A percentile compares a stretch with the other conserved stretches of the same genome.
Conservation (phyloP, 306 rosid species). For the Albizia julibrissin region DNA sequence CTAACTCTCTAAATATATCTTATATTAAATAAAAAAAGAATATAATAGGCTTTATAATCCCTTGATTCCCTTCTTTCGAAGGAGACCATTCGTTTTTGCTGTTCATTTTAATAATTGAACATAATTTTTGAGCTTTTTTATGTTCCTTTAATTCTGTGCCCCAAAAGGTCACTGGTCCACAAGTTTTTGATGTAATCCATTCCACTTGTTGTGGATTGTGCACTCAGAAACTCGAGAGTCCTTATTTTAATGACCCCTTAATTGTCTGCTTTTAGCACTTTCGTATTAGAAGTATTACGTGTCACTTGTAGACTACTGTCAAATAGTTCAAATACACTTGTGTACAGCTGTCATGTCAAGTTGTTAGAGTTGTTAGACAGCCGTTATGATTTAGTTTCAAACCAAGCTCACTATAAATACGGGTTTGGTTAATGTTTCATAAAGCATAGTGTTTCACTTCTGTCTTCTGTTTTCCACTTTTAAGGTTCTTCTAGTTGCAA, state of each 20-base stretch:
- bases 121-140: conserved; percentile 25
- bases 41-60: not conserved
- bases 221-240: conserved; percentile 48
- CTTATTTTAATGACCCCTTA: conserved; percentile 41
- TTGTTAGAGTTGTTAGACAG: no score
- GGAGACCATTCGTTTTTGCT: conserved; percentile 33
- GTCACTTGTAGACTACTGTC: no score
- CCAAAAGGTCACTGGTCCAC: conserved; percentile 43
- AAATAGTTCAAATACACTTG: no score
- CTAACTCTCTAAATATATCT: conserved; percentile 28
- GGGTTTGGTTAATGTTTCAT: conserved; percentile 27
- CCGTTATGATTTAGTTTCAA: conserved; percentile 27
- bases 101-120: conserved; percentile 26
- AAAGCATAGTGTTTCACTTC: conserved; percentile 32
- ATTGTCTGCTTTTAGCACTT: conserved; percentile 36
- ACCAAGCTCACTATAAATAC: conserved; percentile 34
- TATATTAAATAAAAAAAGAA: not conserved
- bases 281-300: conserved; percentile 21
- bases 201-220: conserved; percentile 52
- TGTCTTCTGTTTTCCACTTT: conserved; percentile 25
- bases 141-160: conserved; percentile 26
- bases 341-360: no score
- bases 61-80: not conserved
- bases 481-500: conserved; percentile 40
- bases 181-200: conserved; percentile 27